Base-by-base conservation (phyloP, 768 basidiomycete species). In the Trametes cinnabarina region DNA sequence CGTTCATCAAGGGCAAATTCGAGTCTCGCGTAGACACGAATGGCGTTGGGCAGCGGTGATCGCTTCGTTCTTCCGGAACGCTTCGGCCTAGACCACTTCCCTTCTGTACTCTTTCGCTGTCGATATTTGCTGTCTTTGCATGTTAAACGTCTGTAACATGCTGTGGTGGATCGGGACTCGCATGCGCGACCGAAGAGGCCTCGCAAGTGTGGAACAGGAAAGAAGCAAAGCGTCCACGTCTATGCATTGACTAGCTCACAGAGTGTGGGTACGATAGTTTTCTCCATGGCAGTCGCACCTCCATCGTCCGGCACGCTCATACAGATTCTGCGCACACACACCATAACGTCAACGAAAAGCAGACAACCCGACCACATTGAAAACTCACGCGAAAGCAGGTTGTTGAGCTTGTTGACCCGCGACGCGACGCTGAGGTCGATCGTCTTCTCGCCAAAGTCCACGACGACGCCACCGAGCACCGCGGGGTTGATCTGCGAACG, bases 371-470 rank as follows among this genome's bases (percentile, higher is more conserved):
- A 15, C 7, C 30, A 32, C 12, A 12, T 7, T 32, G 30, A 12
- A 2, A 7, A 47, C 90, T 63, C 73, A 92, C 94, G 85, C 71
- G 88, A 83, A 49, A 98, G 79, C 68, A 89, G 82, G 64, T 83
- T 84, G 82, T 98, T 98, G 70, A 98, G 84, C 76, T 94, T 96
- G 72, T 87, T 96, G 68, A 98, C 93, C 53, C 92, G 91, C 32
- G 92, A 93, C 47, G 86, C 87, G 55, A 96, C 94, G 66, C 92
- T 95, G 58, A 98, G 82, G 76, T 99, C 97, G 67, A 99, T 90
- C 51, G 93, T 94, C 81, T 96, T 96, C 80, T 98, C 97, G 62
- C 94, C 96, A 69, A 99, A 94, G 77, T 99, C 97, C 47, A 99
- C 88, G 60, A 98, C 81, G 58, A 98, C 73, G 49, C 97, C 97